A percentile compares a stretch with the other conserved stretches of the same genome.
Evolutionary conservation across 768 basidiomycete species (phyloP).

Genomic region (Flagelloscypha sp.): DNA sequence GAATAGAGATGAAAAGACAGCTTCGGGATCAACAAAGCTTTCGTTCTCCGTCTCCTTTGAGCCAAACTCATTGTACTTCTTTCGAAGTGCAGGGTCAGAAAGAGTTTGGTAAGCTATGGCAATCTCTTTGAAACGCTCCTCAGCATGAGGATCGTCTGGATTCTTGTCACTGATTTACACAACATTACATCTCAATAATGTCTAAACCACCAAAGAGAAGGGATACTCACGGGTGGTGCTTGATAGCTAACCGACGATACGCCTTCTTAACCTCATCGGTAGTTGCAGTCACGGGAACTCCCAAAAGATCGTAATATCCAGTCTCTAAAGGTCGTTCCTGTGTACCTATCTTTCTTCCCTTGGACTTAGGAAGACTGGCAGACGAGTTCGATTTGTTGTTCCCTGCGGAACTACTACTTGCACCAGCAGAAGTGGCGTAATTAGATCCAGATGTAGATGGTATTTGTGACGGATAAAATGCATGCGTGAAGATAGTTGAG

Average conservation of each 20-base stretch:
- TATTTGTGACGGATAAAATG: constrained; percentile 61
- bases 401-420: constrained; percentile 6
- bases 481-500: constrained; percentile 47
- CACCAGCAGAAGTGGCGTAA: constrained; percentile 13
- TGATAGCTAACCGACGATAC: constrained; percentile 71
- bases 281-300: constrained; percentile 65
- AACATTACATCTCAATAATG: no score
- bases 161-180: no score
- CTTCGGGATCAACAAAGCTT: constrained; percentile 82
- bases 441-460: constrained; percentile 18
- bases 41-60: constrained; percentile 74
- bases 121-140: constrained; percentile 85
- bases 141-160: constrained; percentile 75
- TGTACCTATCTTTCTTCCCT: constrained; percentile 76
- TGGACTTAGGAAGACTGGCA: no score
- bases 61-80: constrained; percentile 90
- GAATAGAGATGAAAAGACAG: constrained; percentile 76
- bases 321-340: constrained; percentile 85
- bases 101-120: constrained; percentile 86
- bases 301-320: constrained; percentile 83
- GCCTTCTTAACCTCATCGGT: constrained; percentile 87
- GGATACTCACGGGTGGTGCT: no score
- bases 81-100: constrained; percentile 64
- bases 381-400: constrained; percentile 13
- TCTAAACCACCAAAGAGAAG: no score